Base-by-base conservation (phyloP, 257 asterid genomes). In the Datura wrightii region DNA sequence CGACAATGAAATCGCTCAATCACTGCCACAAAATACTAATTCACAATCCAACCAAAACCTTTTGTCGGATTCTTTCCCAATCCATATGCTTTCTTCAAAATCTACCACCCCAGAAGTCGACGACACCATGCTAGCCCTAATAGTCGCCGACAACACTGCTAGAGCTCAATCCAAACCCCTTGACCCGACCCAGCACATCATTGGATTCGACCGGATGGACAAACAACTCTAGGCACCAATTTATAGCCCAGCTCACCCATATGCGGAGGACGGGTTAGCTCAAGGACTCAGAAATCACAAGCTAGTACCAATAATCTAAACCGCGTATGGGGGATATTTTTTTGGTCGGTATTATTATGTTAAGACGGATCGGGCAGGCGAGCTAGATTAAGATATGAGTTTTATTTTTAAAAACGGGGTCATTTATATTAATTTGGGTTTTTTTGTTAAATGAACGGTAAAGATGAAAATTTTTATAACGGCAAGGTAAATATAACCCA, bases 191-290 rank as follows among this genome's bases (percentile, higher is more conserved):
- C 99, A 93, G 52, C 98, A 94, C 79, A 84, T 92, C 41, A 97
- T 96, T 31, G 83, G 92, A 10, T 96, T 93, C 91, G 94, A 96
- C 82, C 99, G 97, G 3, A 94, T 97, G 8, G 93, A 91, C 84
- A 98, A 96, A 42, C 98, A 96, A 93, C 93, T 96, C 1, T 96
- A 98, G 99, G 91, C 99, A 2, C 99, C 99, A 0, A 92, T 96
- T 52, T 86, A 85, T n/a, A 98, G 98, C 46, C 99, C 98, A 36
- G 93, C 98, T 0, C 99, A 96, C 82, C 99, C 99, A 16, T 94
- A 92, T 70, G 98, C 98, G 8, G 94, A 96, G 46, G 99, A 96
- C 83, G 99, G 99, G 6, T 89, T 96, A 15, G 97, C 99, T 3
- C 99, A 94, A 62, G 99, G 99, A 9, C 91, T 94, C 59, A 93